These are phyloP conservation scores for Phaffia rhodozyma DNA, from an alignment of 1,284 basidiomycete genomes.

Conservation along the genomic window DNA sequence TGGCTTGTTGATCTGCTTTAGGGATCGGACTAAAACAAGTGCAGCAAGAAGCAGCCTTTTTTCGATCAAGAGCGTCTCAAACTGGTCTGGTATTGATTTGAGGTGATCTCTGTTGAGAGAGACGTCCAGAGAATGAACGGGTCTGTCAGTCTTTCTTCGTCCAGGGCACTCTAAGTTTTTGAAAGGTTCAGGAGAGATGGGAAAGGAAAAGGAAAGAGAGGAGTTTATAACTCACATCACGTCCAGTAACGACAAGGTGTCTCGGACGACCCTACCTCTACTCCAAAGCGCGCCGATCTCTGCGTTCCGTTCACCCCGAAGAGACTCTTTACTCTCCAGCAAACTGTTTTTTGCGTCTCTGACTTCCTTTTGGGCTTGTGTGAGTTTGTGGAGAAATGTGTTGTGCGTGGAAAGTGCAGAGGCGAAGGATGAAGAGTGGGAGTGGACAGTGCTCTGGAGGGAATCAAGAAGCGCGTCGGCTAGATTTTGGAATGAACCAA, in stretches of 20 bases:
- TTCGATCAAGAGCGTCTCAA: slow-evolving; percentile 91
- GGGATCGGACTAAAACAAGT: slow-evolving; percentile 69
- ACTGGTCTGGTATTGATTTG: slow-evolving; percentile 77
- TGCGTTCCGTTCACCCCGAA: slow-evolving; percentile 46
- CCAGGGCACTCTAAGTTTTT: slow-evolving; percentile 7
- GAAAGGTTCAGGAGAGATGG: slow-evolving; percentile 11
- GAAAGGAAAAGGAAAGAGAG: neutral
- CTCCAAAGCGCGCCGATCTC: slow-evolving; percentile 78
- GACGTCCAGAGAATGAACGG: slow-evolving; percentile 1
- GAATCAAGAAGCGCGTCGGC: slow-evolving; percentile 29
- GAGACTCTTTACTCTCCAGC: slow-evolving; percentile 63
- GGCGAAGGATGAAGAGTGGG: slow-evolving; percentile 84
- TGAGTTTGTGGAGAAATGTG: slow-evolving; percentile 56
- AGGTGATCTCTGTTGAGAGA: slow-evolving; percentile 60
- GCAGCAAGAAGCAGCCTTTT: slow-evolving; percentile 86
- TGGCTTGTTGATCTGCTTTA: slow-evolving; percentile 80
- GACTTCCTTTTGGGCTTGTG: slow-evolving; percentile 58
- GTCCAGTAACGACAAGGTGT: slow-evolving; percentile 81
- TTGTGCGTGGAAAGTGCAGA: slow-evolving; percentile 79
- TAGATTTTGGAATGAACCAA: slow-evolving; percentile 28
- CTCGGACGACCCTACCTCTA: slow-evolving; percentile 67
- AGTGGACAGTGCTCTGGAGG: slow-evolving; percentile 40
- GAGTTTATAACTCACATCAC: slow-evolving; percentile 56
- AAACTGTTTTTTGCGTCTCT: slow-evolving; percentile 56
- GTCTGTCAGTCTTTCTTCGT: neutral